Conservation (phyloP, 345 rosid species). For the Linum lewisii region DNA sequence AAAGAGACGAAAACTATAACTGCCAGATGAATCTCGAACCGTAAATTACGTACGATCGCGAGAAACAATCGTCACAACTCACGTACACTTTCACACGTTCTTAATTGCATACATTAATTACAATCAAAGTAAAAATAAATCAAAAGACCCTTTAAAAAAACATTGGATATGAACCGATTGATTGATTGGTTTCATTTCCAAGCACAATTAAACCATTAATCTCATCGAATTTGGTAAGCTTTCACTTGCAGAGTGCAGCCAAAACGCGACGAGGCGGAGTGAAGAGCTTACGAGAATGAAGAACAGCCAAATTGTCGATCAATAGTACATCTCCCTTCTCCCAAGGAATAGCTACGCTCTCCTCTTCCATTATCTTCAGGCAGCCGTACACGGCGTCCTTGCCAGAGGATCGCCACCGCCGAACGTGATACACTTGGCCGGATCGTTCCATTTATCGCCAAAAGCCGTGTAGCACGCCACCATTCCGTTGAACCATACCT, state of each 20-base stretch:
- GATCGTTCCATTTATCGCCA: conserved; percentile 67
- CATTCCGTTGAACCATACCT: conserved; percentile 89
- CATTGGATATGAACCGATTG: too few relatives aligned
- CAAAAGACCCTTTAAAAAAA: too few relatives aligned
- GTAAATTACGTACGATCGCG: too few relatives aligned
- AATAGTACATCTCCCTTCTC: conserved; percentile 71
- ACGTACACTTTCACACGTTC: too few relatives aligned
- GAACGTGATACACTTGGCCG: conserved; percentile 56
- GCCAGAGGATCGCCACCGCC: conserved; percentile 71
- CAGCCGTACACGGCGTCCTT: conserved; percentile 48
- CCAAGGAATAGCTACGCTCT: conserved; percentile 75
- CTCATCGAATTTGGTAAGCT: too few relatives aligned
- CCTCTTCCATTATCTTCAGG: conserved; percentile 61
- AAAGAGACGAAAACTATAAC: too few relatives aligned
- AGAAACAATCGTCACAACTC: too few relatives aligned
- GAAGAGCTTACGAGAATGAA: conserved; percentile 67
- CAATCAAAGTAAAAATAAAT: neutral
- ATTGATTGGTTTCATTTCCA: too few relatives aligned
- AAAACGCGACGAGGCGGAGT: conserved; percentile 66
- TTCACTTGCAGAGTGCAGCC: conserved; percentile 81
- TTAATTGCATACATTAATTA: too few relatives aligned
- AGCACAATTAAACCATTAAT: too few relatives aligned
- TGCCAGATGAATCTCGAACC: too few relatives aligned
- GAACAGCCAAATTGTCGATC: conserved; percentile 79
- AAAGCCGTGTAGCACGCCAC: conserved; percentile 83